phyloP scores from a whole-genome alignment of 768 basidiomycete species.

The Suillus placidus region DNA sequence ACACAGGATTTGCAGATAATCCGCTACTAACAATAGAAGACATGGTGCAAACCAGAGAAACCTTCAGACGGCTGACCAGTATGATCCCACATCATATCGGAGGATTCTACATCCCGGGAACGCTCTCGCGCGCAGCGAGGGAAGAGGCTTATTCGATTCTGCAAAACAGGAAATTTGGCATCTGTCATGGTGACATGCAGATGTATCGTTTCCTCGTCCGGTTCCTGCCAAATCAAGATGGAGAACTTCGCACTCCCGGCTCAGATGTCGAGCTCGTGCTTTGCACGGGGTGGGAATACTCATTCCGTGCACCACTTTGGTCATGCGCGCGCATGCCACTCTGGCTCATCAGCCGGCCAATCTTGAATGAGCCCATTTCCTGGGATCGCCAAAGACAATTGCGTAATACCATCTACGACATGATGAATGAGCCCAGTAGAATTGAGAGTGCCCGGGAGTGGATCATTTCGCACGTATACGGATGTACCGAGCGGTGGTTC shows the following conservation, averaged over 20 bases:
- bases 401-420: slow-evolving; percentile 25
- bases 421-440: slow-evolving; percentile 22
- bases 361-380: slow-evolving; percentile 24
- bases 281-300: slow-evolving; percentile 36
- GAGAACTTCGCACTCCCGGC: slow-evolving; percentile 15
- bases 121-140: slow-evolving; percentile 28
- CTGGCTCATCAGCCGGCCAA: slow-evolving; percentile 25
- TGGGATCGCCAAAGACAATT: slow-evolving; percentile 27
- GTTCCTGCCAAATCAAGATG: slow-evolving; percentile 17
- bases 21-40: slow-evolving; percentile 27
- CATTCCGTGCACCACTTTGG: slow-evolving; percentile 34
- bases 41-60: slow-evolving; percentile 23
- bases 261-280: slow-evolving; percentile 19
- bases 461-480: slow-evolving; percentile 32
- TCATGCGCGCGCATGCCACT: slow-evolving; percentile 35
- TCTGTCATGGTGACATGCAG: slow-evolving; percentile 33
- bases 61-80: slow-evolving; percentile 26
- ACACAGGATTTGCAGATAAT: slow-evolving; percentile 17
- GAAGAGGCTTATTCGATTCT: slow-evolving; percentile 26
- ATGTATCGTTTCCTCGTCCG: slow-evolving; percentile 34
- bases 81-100: slow-evolving; percentile 33
- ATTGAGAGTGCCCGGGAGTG: slow-evolving; percentile 23
- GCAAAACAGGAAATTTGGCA: slow-evolving; percentile 27
- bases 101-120: slow-evolving; percentile 32
- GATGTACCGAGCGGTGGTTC: slow-evolving; percentile 36